These are phyloP conservation scores for Gossypium raimondii DNA, from an alignment of 345 rosid species.

Conservation along the genomic window DNA sequence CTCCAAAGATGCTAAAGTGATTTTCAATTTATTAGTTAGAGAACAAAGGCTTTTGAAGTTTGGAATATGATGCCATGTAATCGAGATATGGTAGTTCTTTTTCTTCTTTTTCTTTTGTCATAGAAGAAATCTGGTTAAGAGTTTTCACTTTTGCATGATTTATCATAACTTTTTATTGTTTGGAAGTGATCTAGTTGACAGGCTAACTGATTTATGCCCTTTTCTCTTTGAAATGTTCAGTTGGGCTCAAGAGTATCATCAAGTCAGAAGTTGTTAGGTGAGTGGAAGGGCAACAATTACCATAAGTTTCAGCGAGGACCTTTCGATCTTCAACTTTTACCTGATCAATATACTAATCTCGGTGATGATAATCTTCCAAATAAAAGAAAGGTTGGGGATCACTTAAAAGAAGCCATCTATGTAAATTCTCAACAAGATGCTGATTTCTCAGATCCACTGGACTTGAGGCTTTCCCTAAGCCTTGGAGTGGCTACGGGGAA, in stretches of 20 bases:
- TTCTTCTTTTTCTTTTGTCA: too few species aligned
- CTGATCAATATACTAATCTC: slow-evolving; percentile 25
- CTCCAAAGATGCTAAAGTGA: not conserved
- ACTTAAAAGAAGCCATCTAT: slow-evolving; percentile 2
- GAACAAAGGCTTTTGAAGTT: not conserved
- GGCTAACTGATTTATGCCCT: not conserved
- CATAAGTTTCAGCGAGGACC: slow-evolving; percentile 23
- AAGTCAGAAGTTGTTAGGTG: slow-evolving; percentile 20
- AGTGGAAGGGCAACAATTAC: slow-evolving; percentile 1
- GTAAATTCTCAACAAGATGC: not conserved
- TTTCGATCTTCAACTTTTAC: slow-evolving; percentile 29
- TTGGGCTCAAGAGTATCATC: slow-evolving; percentile 2
- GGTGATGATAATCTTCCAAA: slow-evolving; percentile 18
- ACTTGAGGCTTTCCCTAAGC: slow-evolving; percentile 40
- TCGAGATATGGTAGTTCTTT: not conserved
- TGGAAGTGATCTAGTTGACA: not conserved
- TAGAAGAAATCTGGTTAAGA: not conserved
- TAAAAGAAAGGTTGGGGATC: slow-evolving; percentile 17
- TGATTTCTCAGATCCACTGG: slow-evolving; percentile 19
- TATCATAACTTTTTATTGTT: not conserved
- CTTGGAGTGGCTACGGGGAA: slow-evolving; percentile 22
- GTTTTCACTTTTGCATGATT: not conserved
- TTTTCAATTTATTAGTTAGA: not conserved
- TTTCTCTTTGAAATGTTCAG: slow-evolving; percentile 24
- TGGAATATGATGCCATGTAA: not conserved